Evolutionary conservation across 371 early-diverging fungal genomes (phyloP), one percentile per base, ranked within the genome.

Genomic region (Cladochytrium tenue): DNA sequence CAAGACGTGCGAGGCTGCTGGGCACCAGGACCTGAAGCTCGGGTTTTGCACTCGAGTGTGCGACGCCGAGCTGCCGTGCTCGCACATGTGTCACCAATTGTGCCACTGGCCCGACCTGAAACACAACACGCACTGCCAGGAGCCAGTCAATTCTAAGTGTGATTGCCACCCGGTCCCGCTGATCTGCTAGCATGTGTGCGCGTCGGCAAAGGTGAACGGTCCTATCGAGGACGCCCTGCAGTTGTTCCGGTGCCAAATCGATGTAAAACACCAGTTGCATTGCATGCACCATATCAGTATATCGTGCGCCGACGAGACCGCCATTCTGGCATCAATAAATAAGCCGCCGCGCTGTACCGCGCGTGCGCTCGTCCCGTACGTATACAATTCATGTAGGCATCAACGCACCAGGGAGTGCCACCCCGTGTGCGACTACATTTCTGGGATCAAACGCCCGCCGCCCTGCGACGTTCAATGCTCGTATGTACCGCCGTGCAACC

Each of bases 21-120:
- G 33, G 5, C 51, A 62, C 4, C 34, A 5, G 30, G 60, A 69
- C 31, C 31, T 73, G 0, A 35, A 52, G 55, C 50, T 61, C 5
- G 72, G 68, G 10, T 72, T 72, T 62, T 72, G 72, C 62, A 35
- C 63, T 10, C 57, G 52, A 20, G 20, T 61, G n/a, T 72, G 72
- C 51, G 56, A 26, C 2, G 65, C 10, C n/a, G 20, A 7, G 25
- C 53, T 69, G 27, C 59, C 64, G 50, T 73, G 70, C 50, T 31
- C 60, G 1, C 74, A 70, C 53, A 27, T 28, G 30, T 69, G 69
- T 55, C 58, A 60, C 3, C 3, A 23, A 25, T 32, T 26, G 34
- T 69, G 69, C 51, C 73, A 73, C 52, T 69, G 67, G 65, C 72
- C 72, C 5, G 25, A 23, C 31, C 1, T 56, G 50, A 51, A 51